Base-by-base conservation (phyloP, 2,329 filamentous ascomycete genomes). In the Aureobasidium sp. region DNA sequence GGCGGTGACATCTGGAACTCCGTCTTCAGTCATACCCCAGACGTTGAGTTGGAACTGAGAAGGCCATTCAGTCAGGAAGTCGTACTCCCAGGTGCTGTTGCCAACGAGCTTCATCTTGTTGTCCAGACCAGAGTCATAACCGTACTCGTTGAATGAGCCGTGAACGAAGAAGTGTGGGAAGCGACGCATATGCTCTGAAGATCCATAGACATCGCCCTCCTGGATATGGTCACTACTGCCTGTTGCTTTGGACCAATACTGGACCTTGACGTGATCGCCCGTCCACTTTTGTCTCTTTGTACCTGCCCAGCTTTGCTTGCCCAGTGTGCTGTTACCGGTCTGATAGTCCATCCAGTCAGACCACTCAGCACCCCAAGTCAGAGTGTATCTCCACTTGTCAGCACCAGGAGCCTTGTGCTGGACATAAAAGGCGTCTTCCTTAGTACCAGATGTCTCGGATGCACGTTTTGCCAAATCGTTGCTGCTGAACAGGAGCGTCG, bases 11-110 rank as follows among this genome's bases (percentile, higher is more conserved):
- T 88, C 85, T 0, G 85, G 85, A 65, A 81, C 73, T n/a, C 84
- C 83, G 70, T 86, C 79, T 0, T 80, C 79, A 66, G 87, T 85
- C 69, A 87, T 84, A 59, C 85, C 86, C 85, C 86, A 88, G 6
- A 86, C 77, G 66, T 87, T 88, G 62, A 87, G 73, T 67, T 87
- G 84, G 62, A 84, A 80, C 49, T 80, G 74, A 3, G 81, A 79
- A 4, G 86, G 86, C 81, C 83, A 88, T 68, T 88, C 85, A 3
- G 79, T 77, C 78, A 86, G 81, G 63, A 86, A 84, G 64, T 83
- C 77, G 66, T 81, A 83, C 32, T 77, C 73, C 86, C 86, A 88
- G 4, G 75, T 72, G 58, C 83, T 77, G 11, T 75, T 73, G 41
- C 77, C 75, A 47, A 82, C 77, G n/a, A 74, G 68, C n/a, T 59